Conservation (phyloP, 2,329 filamentous ascomycete species). For the Colletotrichum neosansevieriae region DNA sequence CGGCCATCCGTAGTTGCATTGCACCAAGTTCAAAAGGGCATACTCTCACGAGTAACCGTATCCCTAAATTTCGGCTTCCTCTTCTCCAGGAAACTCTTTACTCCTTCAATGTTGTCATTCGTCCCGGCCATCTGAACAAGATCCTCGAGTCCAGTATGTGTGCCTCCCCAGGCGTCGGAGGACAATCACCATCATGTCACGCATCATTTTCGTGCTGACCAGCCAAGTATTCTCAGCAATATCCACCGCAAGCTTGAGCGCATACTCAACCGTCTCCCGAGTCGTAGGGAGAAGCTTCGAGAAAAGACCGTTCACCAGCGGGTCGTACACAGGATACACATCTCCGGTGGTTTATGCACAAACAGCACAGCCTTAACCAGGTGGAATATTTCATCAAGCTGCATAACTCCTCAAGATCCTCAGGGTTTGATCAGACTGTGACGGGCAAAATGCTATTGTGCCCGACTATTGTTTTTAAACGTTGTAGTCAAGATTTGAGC, state of each 20-base stretch:
- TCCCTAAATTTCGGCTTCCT: constrained; percentile 68
- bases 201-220: constrained; percentile 4
- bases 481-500: too few relatives aligned
- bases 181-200: neutral
- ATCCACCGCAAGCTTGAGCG: neutral
- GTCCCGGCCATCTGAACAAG: constrained; percentile 68
- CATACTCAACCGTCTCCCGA: too few relatives aligned
- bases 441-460: too few relatives aligned
- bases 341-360: too few relatives aligned
- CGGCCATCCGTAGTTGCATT: neutral
- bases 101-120: constrained; percentile 74
- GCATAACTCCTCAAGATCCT: too few relatives aligned
- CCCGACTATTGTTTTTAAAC: too few relatives aligned
- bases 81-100: constrained; percentile 78
- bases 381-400: too few relatives aligned
- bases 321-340: too few relatives aligned
- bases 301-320: too few relatives aligned
- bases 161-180: constrained; percentile 65
- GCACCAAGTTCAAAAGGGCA: neutral
- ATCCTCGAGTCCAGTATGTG: constrained; percentile 77
- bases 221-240: neutral
- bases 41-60: neutral
- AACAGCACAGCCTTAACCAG: too few relatives aligned
- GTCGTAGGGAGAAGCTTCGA: too few relatives aligned
- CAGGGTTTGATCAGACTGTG: too few relatives aligned